Evolutionary conservation across 2,329 filamentous ascomycete genomes (phyloP).

Genomic region (Leptographium lundbergii): DNA sequence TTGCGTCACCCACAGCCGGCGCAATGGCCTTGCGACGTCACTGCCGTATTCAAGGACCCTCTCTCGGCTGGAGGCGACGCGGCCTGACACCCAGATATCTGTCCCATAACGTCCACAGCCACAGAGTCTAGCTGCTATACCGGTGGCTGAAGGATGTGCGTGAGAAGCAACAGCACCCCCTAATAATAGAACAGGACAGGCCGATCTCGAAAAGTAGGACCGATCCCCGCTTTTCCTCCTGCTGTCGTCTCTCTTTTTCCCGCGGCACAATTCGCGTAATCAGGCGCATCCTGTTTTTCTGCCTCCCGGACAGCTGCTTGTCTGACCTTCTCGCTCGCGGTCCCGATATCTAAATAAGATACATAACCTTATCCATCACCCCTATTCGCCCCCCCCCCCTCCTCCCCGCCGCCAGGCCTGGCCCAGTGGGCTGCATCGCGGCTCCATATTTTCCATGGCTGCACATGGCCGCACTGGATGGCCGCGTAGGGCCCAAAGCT

Average conservation of each 20-base stretch:
- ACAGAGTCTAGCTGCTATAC: not conserved
- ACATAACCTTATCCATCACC: too few relatives aligned
- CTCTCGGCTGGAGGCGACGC: not conserved
- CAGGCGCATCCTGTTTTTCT: too few relatives aligned
- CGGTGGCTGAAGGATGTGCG: not conserved
- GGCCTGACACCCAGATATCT: not conserved
- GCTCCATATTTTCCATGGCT: not conserved
- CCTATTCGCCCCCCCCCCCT: too few relatives aligned
- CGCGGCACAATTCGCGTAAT: too few relatives aligned
- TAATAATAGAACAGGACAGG: not conserved
- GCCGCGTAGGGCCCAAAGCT: not conserved
- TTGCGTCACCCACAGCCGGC: not conserved
- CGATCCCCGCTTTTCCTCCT: not conserved
- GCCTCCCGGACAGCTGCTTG: too few relatives aligned
- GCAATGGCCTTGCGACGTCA: not conserved
- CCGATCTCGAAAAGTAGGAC: too few relatives aligned
- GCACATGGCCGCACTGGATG: not conserved
- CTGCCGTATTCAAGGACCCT: not conserved
- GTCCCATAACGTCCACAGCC: not conserved
- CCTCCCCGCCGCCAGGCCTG: too few relatives aligned
- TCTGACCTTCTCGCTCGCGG: too few relatives aligned
- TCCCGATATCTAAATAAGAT: too few relatives aligned
- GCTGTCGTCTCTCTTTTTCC: too few relatives aligned
- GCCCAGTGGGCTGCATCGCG: not conserved
- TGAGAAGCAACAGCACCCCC: not conserved